Percentiles rank a stretch among this genome's conserved stretches.
Conservation (phyloP, 768 basidiomycete species). For the Termitomyces titanicus region DNA sequence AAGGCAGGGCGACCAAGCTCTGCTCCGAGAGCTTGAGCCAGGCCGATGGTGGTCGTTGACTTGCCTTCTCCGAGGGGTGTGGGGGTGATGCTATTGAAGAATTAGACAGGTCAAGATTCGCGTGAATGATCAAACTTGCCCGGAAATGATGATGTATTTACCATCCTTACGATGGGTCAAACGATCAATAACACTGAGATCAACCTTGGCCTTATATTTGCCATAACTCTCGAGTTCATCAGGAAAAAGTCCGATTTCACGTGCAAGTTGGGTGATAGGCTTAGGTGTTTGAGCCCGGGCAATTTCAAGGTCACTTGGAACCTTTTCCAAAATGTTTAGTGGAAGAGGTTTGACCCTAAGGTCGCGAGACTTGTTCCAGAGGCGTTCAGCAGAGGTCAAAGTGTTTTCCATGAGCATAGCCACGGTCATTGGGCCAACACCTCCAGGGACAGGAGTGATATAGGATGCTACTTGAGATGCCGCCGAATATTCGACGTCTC, state of each 20-base stretch:
- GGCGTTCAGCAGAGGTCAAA: slow-evolving; percentile 74
- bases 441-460: slow-evolving; percentile 98
- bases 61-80: slow-evolving; percentile 98
- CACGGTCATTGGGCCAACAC: slow-evolving; percentile 99
- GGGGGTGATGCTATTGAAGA: slow-evolving; percentile 72
- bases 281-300: slow-evolving; percentile 94
- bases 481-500: slow-evolving; percentile 86
- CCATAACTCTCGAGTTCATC: slow-evolving; percentile 94
- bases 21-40: slow-evolving; percentile 94
- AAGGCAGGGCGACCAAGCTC: slow-evolving; percentile 91
- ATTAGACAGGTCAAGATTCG: background rate
- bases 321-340: slow-evolving; percentile 76
- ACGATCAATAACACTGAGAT: slow-evolving; percentile 82
- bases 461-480: slow-evolving; percentile 78
- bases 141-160: slow-evolving; percentile 95
- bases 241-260: slow-evolving; percentile 82
- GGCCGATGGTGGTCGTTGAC: slow-evolving; percentile 95
- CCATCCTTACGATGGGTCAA: slow-evolving; percentile 83
- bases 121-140: slow-evolving; percentile 36
- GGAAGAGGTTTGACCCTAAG: slow-evolving; percentile 76
- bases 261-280: slow-evolving; percentile 76
- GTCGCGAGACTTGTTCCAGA: slow-evolving; percentile 65
- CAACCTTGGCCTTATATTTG: slow-evolving; percentile 96
- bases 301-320: slow-evolving; percentile 96
- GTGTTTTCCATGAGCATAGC: slow-evolving; percentile 98